Conservation (phyloP, 257 asterid species). For the Solanum appendiculatum region DNA sequence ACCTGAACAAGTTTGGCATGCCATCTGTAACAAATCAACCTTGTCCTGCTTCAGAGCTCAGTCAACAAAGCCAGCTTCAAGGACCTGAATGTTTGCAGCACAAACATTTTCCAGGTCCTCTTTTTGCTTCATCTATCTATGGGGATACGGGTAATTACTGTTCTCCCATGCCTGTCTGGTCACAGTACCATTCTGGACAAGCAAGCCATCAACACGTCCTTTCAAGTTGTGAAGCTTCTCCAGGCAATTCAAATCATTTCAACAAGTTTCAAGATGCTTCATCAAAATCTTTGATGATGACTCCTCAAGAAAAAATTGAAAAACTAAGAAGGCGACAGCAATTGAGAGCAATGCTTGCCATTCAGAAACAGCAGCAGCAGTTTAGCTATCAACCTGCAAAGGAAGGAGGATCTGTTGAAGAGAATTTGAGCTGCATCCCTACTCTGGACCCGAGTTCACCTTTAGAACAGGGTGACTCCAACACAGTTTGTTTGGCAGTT, state of each 20-base stretch:
- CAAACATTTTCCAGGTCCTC: slow-evolving; percentile 28
- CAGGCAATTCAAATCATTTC: slow-evolving; percentile 26
- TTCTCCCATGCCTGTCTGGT: slow-evolving; percentile 18
- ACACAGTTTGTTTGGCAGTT: slow-evolving; percentile 17
- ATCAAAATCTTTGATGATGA: slow-evolving; percentile 44
- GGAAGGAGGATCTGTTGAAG: slow-evolving; percentile 44
- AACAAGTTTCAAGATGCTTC: slow-evolving; percentile 17
- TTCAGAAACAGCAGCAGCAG: slow-evolving; percentile 75
- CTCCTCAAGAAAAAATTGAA: slow-evolving; percentile 85
- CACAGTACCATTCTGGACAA: slow-evolving; percentile 20
- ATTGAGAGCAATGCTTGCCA: slow-evolving; percentile 83
- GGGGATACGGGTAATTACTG: slow-evolving; percentile 39
- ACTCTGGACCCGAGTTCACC: slow-evolving; percentile 43
- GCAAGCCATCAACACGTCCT: slow-evolving; percentile 7
- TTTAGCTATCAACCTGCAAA: slow-evolving; percentile 46
- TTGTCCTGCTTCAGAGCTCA: slow-evolving; percentile 24
- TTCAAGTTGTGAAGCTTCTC: slow-evolving; percentile 33
- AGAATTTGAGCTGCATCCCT: slow-evolving; percentile 27
- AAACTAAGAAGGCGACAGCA: slow-evolving; percentile 85
- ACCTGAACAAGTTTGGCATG: slow-evolving; percentile 31
- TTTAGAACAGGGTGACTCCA: slow-evolving; percentile 42
- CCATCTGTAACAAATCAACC: slow-evolving; percentile 39
- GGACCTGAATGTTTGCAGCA: slow-evolving; percentile 32
- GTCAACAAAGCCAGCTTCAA: slow-evolving; percentile 29
- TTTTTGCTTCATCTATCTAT: slow-evolving; percentile 33